phyloP scores from a whole-genome alignment of 225 moss, liverwort and hornwort species.

The Bryoerythrophyllum caledonicum region DNA sequence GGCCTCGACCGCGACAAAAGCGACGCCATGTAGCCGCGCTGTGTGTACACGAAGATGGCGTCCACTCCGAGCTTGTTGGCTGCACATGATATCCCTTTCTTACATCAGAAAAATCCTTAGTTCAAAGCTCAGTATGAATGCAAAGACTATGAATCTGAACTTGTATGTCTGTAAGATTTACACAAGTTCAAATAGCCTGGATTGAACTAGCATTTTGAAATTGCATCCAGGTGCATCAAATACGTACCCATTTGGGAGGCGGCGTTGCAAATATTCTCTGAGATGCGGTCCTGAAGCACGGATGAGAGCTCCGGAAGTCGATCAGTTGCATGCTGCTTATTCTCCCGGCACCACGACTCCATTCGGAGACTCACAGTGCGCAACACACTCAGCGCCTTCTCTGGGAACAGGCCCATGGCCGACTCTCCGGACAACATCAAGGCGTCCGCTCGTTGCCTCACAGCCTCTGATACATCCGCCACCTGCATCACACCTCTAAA shows the following conservation, averaged over 20 bases:
- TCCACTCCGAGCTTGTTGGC: conserved; percentile 78
- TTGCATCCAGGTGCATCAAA: no score
- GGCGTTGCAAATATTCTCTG: conserved; percentile 85
- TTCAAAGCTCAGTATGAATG: no score
- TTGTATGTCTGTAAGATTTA: no score
- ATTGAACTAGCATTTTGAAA: no score
- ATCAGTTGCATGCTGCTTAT: conserved; percentile 73
- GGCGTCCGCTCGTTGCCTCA: conserved; percentile 93
- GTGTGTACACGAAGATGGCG: conserved; percentile 82
- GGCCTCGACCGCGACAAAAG: conserved; percentile 74
- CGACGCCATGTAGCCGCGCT: conserved; percentile 81
- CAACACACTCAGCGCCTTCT: conserved; percentile 84
- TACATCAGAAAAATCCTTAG: no score
- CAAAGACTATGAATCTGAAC: no score
- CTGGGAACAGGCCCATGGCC: conserved; percentile 93
- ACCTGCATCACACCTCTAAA: conserved; percentile 67
- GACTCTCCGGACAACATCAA: conserved; percentile 97
- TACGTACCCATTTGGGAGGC: conserved; percentile 87
- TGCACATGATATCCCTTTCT: conserved; percentile 9
- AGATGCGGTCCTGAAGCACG: conserved; percentile 71
- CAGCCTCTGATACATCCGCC: conserved; percentile 97
- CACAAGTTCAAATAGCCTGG: no score
- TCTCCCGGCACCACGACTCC: conserved; percentile 89
- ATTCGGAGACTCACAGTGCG: conserved; percentile 88
- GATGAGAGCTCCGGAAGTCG: conserved; percentile 70